Evolutionary conservation across 352 stramenopile species (phyloP).

Genomic region (Pythium rishiriense): DNA sequence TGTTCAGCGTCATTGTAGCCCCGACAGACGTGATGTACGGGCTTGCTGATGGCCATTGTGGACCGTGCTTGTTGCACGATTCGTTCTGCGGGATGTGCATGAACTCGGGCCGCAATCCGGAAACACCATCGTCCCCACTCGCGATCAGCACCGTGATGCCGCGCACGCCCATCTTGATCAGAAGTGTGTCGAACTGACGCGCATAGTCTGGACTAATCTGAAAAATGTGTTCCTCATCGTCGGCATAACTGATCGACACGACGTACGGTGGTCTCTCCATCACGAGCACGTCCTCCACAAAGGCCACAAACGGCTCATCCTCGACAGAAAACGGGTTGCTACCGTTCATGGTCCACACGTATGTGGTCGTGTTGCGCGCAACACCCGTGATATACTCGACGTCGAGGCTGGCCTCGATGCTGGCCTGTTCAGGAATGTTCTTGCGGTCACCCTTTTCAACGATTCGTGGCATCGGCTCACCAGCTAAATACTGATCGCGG

Average conservation of each 20-base stretch:
- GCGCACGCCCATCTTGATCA: slow-evolving; percentile 88
- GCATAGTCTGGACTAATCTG: slow-evolving; percentile 73
- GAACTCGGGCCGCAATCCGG: slow-evolving; percentile 67
- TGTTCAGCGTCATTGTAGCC: slow-evolving; percentile 72
- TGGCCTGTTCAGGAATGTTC: slow-evolving; percentile 40
- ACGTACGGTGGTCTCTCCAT: slow-evolving; percentile 78
- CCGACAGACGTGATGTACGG: slow-evolving; percentile 92
- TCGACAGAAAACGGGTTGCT: slow-evolving; percentile 85
- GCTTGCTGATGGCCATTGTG: slow-evolving; percentile 78
- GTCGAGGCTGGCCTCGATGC: slow-evolving; percentile 85
- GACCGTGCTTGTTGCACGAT: slow-evolving; percentile 61
- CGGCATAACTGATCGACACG: slow-evolving; percentile 90
- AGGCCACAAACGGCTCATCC: slow-evolving; percentile 88
- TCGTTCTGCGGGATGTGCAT: slow-evolving; percentile 49
- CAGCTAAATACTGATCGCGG: slow-evolving; percentile 50
- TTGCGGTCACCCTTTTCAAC: slow-evolving; percentile 56
- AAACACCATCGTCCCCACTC: slow-evolving; percentile 87
- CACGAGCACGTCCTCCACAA: slow-evolving; percentile 62
- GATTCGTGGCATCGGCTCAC: slow-evolving; percentile 44
- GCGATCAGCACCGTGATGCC: slow-evolving; percentile 88
- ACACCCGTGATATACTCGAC: slow-evolving; percentile 90
- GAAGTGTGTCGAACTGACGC: slow-evolving; percentile 74
- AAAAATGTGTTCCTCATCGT: slow-evolving; percentile 90
- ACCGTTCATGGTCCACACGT: slow-evolving; percentile 77
- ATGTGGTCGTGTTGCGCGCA: slow-evolving; percentile 74